Base-by-base conservation (phyloP, 2,329 filamentous ascomycete species). In the Pestalotiopsis fici region DNA sequence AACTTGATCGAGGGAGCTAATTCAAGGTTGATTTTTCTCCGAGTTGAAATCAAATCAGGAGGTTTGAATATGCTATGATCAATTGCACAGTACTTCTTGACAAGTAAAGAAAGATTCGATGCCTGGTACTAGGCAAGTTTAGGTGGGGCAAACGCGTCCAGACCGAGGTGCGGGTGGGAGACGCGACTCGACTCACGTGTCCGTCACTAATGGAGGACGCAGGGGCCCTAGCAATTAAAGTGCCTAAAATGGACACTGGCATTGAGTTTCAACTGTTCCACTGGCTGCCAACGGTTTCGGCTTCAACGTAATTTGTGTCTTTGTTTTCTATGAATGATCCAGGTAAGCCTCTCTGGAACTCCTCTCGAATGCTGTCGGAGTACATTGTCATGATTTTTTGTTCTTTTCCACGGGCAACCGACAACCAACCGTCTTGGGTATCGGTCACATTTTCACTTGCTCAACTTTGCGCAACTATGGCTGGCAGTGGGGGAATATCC, bases 101-200 rank as follows among this genome's bases (percentile, higher is more conserved):
- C 18, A 50, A 50, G 11, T 6, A 35, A 35, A 35, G 43, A 50
- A 50, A 50, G n/a, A 6, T 50, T 50, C 43, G 43, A 50, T 50
- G 43, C 43, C n/a, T 50, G 43, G 18, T 35, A 35, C 31, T 35
- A 35, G 31, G 31, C 43, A n/a, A 50, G 43, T 18, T 50, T 21
- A n/a, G 43, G 43, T 50, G 43, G 43, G 43, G 43, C 43, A 50
- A n/a, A n/a, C 43, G 43, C 43, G 43, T 50, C 43, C 43, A 50
- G 18, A 13, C 15, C n/a, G 11, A 27, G 25, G 31, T 21, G 27
- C 35, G 15, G 37, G 31, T 21, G 27, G 23, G 23, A 62, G 37
- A 35, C 59, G 59, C 59, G 55, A 57, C 55, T 31, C 59, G 55
- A 57, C 55, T 31, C 23, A 57, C 55, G 55, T 50, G 43, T 50